A percentile compares a stretch with the other conserved stretches of the same genome.
Evolutionary conservation across 345 rosid genomes (phyloP).

Genomic region (Populus nigra): DNA sequence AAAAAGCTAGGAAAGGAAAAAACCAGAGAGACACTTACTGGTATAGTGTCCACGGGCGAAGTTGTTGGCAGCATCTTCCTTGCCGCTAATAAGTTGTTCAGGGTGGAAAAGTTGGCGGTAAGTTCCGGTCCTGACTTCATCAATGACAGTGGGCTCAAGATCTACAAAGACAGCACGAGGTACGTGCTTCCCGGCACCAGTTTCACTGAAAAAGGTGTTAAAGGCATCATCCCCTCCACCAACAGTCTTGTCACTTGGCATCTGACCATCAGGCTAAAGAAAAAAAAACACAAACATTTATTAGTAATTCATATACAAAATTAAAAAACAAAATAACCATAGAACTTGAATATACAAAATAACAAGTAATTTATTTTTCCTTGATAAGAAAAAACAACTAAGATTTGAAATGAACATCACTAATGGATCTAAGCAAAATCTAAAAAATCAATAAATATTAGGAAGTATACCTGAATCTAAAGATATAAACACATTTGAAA

Average conservation of each 20-base stretch:
- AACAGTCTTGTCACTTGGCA: constrained; percentile 31
- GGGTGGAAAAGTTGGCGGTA: constrained; percentile 33
- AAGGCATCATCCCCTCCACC: constrained; percentile 30
- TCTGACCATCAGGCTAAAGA: constrained; percentile 30
- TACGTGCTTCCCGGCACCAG: constrained; percentile 32
- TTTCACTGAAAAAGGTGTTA: constrained; percentile 35
- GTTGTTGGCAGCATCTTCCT: constrained; percentile 35
- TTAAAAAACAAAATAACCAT: not conserved
- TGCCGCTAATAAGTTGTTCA: constrained; percentile 33
- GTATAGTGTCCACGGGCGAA: constrained; percentile 33
- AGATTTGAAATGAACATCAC: no score
- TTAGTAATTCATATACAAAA: not conserved
- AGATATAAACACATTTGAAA: not conserved
- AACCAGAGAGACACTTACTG: not conserved
- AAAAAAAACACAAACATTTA: not conserved
- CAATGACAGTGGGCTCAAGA: constrained; percentile 33
- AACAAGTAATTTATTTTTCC: not conserved
- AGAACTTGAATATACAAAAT: not conserved
- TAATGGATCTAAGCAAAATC: not conserved
- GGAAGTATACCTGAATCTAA: not conserved
- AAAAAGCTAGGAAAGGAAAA: not conserved
- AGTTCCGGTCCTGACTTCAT: constrained; percentile 27
- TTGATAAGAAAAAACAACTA: no score
- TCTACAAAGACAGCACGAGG: constrained; percentile 30
- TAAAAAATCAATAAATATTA: not conserved